A percentile compares a stretch with the other conserved stretches of the same genome.
These are phyloP conservation scores for Myriosclerotinia scirpicola DNA, from an alignment of 2,329 filamentous ascomycete genomes.

Conservation along the genomic window DNA sequence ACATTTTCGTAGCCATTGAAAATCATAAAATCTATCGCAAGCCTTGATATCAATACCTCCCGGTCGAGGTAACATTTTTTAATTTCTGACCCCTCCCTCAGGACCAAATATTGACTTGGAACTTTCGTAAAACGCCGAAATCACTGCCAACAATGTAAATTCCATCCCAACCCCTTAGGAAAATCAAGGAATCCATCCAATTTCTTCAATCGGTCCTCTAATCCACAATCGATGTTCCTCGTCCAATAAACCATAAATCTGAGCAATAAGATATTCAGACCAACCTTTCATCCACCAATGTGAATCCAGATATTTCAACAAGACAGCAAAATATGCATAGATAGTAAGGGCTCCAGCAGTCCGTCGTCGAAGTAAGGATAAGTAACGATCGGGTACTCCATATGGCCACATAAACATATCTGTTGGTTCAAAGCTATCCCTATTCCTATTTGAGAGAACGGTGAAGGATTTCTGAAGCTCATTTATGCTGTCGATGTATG, in stretches of 20 bases:
- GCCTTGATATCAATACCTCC: no score
- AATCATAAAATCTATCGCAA: not conserved
- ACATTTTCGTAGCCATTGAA: not conserved
- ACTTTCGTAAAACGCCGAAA: not conserved
- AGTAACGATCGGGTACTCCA: slow-evolving; percentile 41
- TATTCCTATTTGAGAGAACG: slow-evolving; percentile 29
- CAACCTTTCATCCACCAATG: slow-evolving; percentile 45
- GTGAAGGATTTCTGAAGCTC: slow-evolving; percentile 42
- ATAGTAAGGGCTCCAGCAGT: slow-evolving; percentile 42
- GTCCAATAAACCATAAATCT: slow-evolving; percentile 42
- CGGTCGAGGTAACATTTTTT: no score
- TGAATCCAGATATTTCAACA: slow-evolving; percentile 41
- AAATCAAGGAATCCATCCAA: slow-evolving; percentile 36
- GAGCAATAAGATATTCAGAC: slow-evolving; percentile 40
- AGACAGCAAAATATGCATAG: slow-evolving; percentile 42
- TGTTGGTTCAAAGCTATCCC: slow-evolving; percentile 39
- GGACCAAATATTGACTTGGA: not conserved
- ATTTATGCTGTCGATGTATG: slow-evolving; percentile 41
- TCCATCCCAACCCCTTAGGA: no score
- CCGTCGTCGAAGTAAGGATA: slow-evolving; percentile 42
- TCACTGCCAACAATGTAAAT: not conserved
- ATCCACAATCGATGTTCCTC: slow-evolving; percentile 44
- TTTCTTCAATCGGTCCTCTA: slow-evolving; percentile 40
- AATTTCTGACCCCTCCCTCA: not conserved
- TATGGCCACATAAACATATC: slow-evolving; percentile 48